These are phyloP conservation scores for Microbotryum scabiosae DNA, from an alignment of 1,284 basidiomycete species.

Conservation along the genomic window DNA sequence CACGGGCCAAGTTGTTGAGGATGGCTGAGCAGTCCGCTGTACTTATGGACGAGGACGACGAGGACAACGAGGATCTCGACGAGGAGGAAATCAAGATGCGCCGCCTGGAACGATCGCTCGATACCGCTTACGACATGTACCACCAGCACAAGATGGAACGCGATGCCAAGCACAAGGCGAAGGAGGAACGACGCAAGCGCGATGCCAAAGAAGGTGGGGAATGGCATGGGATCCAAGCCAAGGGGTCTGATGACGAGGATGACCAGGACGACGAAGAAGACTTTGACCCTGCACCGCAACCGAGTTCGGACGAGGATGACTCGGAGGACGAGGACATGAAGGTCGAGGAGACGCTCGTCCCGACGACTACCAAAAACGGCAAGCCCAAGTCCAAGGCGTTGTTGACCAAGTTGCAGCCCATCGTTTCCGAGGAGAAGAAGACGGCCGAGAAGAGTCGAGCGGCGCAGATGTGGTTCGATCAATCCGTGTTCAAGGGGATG, in stretches of 20 bases:
- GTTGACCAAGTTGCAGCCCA: slow-evolving; percentile 24
- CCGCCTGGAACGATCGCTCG: slow-evolving; percentile 70
- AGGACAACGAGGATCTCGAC: slow-evolving; percentile 41
- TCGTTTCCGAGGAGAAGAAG: slow-evolving; percentile 28
- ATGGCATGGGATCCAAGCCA: slow-evolving; percentile 61
- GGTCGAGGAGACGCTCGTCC: slow-evolving; percentile 45
- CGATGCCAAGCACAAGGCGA: slow-evolving; percentile 83
- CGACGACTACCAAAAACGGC: slow-evolving; percentile 10
- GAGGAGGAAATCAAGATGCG: slow-evolving; percentile 47
- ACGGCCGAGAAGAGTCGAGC: slow-evolving; percentile 45
- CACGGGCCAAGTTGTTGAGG: not conserved
- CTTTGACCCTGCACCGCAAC: slow-evolving; percentile 36
- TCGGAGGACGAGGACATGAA: slow-evolving; percentile 51
- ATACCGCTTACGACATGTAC: slow-evolving; percentile 82
- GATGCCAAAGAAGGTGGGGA: slow-evolving; percentile 52
- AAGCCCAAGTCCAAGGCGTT: slow-evolving; percentile 28
- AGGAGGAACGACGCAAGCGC: slow-evolving; percentile 67
- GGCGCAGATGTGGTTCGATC: slow-evolving; percentile 84
- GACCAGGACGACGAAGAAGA: slow-evolving; percentile 40
- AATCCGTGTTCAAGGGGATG: slow-evolving; percentile 78
- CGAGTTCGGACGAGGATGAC: slow-evolving; percentile 31
- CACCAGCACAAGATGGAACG: slow-evolving; percentile 69
- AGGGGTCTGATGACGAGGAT: slow-evolving; percentile 35
- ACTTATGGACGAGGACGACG: slow-evolving; percentile 62
- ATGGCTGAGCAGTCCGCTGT: slow-evolving; percentile 41